Evolutionary conservation across 306 rosid species (phyloP), one percentile per base, ranked within the genome.

Genomic region (Malus orientalis): DNA sequence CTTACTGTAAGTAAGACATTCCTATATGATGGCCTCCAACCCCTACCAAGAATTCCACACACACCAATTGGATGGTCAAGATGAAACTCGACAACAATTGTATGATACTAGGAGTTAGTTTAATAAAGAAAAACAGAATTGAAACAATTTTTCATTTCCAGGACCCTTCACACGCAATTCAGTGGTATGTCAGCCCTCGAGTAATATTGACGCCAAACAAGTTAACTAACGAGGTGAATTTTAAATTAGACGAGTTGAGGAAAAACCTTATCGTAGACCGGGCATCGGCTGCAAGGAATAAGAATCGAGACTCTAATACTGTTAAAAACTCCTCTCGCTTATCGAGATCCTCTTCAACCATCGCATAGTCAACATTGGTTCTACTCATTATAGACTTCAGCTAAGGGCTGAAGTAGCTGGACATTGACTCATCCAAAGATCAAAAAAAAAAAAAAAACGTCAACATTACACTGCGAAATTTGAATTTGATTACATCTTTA

Each of bases 1-100:
- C 93, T 84, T 69, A 92, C 87, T 67, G 88, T 88, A 84, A 92
- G 97, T 85, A 95, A 85, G 65, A 92, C 92, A 79, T 86, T 88
- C 85, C 96, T 90, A 80, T 95, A 95, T 67, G 99, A 88, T 33
- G 99, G 99, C 80, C 97, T 89, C 97, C 97, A 92, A 76, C 99
- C 99, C 92, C 97, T 91, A 77, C 62, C 74, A 77, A 82, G 79
- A 76, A 65, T 80, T 45, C 67, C 64, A 25, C 1, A 18, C 58
- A 32, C 65, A 68, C 47, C 73, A 81, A 73, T 57, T 20, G 59
- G 6, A 72, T 25, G 58, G 25, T 69, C 47, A 75, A 78, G 32
- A 70, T 30, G 64, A 22, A 44, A 67, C 61, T 57, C 5, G 27
- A 3, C 18, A 14, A 58, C n/a, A 55, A 67, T 58, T 40, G 64